Conservation (phyloP, 345 rosid species). For the Luvunga scandens region DNA sequence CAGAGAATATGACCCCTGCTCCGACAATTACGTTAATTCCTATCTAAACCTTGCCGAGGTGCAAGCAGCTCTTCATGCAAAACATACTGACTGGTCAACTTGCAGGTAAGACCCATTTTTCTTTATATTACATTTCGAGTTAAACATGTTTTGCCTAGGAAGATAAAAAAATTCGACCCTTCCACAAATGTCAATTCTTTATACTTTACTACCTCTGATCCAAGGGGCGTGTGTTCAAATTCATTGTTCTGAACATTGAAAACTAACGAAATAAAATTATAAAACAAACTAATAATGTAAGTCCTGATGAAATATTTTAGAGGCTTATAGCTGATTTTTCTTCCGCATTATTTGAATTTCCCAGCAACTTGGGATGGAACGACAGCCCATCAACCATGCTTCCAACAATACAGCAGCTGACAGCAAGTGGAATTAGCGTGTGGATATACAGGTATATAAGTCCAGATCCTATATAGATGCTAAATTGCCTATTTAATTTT, state of each 20-base stretch:
- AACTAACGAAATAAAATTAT: no score
- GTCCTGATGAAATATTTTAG: neutral
- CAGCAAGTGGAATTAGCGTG: slow-evolving; percentile 30
- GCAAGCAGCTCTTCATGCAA: slow-evolving; percentile 45
- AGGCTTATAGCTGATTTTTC: neutral
- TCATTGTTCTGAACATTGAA: neutral
- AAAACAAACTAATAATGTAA: neutral
- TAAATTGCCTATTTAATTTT: no score
- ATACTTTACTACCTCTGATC: neutral
- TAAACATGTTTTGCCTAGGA: neutral
- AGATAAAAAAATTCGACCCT: neutral
- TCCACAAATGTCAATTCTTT: neutral
- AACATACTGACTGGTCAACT: slow-evolving; percentile 31
- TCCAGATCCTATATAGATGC: neutral
- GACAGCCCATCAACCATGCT: slow-evolving; percentile 34
- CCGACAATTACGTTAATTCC: slow-evolving; percentile 21
- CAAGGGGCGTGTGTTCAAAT: neutral
- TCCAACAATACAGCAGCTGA: slow-evolving; percentile 35
- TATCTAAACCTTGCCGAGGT: slow-evolving; percentile 45
- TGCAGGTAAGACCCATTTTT: slow-evolving; percentile 31
- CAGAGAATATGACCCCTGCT: slow-evolving; percentile 43
- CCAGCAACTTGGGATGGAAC: slow-evolving; percentile 25
- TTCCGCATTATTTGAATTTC: neutral
- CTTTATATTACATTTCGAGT: no score
- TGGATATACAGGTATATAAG: slow-evolving; percentile 45